A percentile compares a stretch with the other conserved stretches of the same genome.
Conservation (phyloP, 2,329 filamentous ascomycete genomes). For the Penicillium sclerotigenum region DNA sequence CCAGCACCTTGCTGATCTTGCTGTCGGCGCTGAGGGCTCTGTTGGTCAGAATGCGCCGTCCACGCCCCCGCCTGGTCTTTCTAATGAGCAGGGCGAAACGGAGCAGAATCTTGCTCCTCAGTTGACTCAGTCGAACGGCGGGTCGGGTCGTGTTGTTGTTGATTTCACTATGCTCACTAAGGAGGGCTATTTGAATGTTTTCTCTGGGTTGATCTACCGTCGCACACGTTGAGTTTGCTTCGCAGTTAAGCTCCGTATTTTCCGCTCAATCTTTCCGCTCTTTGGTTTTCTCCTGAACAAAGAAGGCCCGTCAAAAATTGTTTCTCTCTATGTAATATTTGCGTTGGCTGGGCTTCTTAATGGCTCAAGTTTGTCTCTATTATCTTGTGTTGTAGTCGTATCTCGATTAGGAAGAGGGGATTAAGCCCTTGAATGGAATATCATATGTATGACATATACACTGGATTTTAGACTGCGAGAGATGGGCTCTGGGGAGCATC, state of each 20-base stretch:
- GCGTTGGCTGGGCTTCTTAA: neutral
- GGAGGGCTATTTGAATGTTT: slow-evolving; percentile 43
- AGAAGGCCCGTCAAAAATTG: neutral
- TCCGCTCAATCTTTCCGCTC: neutral
- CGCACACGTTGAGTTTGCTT: slow-evolving; percentile 23
- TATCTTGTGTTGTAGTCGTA: neutral
- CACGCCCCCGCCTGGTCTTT: slow-evolving; percentile 27
- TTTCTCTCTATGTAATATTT: neutral
- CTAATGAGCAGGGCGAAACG: slow-evolving; percentile 26
- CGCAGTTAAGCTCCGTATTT: neutral
- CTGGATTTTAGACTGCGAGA: no score
- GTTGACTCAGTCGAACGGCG: slow-evolving; percentile 23
- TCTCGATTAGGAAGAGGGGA: no score
- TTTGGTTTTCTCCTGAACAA: neutral
- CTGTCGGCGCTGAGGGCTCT: slow-evolving; percentile 43
- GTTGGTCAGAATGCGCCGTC: slow-evolving; percentile 30
- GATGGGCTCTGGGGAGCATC: no score
- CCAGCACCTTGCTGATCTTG: slow-evolving; percentile 44
- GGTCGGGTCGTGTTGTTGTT: slow-evolving; percentile 32
- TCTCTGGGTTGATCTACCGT: slow-evolving; percentile 37
- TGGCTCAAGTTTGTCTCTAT: neutral
- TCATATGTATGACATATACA: neutral
- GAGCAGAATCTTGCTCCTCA: slow-evolving; percentile 28
- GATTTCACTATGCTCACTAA: slow-evolving; percentile 43
- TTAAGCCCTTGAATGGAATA: neutral